phyloP scores from a whole-genome alignment of 2,329 filamentous ascomycete species.

The Trichoderma sp. region DNA sequence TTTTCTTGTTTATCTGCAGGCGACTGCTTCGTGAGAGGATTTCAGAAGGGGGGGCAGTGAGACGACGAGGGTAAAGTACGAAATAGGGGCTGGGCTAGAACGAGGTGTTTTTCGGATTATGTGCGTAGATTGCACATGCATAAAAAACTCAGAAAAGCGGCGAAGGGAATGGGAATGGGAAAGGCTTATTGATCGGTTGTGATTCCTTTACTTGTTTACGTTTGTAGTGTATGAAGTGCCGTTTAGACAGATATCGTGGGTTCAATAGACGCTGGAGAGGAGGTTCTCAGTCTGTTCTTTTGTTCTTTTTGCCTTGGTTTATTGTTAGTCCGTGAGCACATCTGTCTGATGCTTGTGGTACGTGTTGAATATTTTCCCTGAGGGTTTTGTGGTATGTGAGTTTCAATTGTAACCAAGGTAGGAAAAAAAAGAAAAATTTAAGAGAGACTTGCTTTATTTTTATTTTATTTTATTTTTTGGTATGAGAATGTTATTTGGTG shows the following conservation, averaged over 20 bases:
- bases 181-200: neutral
- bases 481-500: neutral
- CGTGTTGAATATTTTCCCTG: neutral
- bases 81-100: neutral
- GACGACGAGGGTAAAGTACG: neutral
- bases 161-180: neutral
- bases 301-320: neutral
- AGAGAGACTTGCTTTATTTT: neutral
- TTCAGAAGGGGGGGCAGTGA: neutral
- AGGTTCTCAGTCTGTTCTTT: neutral
- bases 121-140: neutral
- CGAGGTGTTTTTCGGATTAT: neutral
- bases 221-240: slow-evolving; percentile 26
- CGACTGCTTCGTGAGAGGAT: neutral
- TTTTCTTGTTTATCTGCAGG: neutral
- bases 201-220: neutral
- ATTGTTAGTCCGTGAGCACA: neutral
- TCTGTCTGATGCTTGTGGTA: neutral
- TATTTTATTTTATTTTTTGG: neutral
- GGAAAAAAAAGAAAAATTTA: no score
- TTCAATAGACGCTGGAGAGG: slow-evolving; percentile 23
- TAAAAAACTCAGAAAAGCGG: neutral
- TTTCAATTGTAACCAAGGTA: neutral
- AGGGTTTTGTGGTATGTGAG: neutral
- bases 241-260: slow-evolving; percentile 20